A percentile compares a stretch with the other conserved stretches of the same genome.
Conservation (phyloP, 345 rosid species). For the Salix arbutifolia region DNA sequence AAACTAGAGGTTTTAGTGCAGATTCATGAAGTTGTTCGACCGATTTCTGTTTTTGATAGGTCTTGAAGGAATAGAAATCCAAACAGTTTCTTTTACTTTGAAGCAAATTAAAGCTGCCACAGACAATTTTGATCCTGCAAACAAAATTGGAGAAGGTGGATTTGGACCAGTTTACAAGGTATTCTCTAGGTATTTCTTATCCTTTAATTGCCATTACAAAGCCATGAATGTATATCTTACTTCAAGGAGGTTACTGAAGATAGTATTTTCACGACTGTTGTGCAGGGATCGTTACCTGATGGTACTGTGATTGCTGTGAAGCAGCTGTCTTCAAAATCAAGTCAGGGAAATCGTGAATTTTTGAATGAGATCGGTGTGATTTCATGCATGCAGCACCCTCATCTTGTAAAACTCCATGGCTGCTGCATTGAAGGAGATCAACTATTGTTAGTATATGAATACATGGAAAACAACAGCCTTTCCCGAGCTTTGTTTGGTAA, state of each 20-base stretch:
- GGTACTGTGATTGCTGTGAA: conserved; percentile 15
- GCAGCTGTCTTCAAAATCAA: conserved; percentile 18
- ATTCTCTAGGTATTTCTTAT: background rate
- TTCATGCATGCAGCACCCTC: conserved; percentile 13
- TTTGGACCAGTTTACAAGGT: conserved; percentile 68
- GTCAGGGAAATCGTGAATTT: conserved; percentile 21
- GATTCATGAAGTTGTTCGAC: background rate
- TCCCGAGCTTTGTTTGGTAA: conserved; percentile 9
- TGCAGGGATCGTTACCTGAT: conserved; percentile 19
- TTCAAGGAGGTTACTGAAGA: background rate
- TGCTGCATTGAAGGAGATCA: conserved; percentile 18
- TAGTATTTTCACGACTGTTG: background rate
- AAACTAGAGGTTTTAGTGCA: background rate
- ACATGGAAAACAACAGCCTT: conserved; percentile 20
- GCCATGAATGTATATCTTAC: background rate
- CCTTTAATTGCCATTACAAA: background rate
- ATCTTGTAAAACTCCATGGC: conserved; percentile 17
- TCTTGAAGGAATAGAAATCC: conserved; percentile 13
- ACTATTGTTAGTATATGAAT: conserved; percentile 12
- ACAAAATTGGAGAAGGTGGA: conserved; percentile 70
- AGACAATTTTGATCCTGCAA: conserved; percentile 36
- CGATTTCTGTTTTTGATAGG: conserved; percentile 14
- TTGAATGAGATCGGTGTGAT: conserved; percentile 21
- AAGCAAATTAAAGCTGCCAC: conserved; percentile 57
- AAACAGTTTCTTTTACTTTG: conserved; percentile 34